These are phyloP conservation scores for Hypoxylon rubiginosum DNA, from an alignment of 2,329 filamentous ascomycete species.

Conservation along the genomic window DNA sequence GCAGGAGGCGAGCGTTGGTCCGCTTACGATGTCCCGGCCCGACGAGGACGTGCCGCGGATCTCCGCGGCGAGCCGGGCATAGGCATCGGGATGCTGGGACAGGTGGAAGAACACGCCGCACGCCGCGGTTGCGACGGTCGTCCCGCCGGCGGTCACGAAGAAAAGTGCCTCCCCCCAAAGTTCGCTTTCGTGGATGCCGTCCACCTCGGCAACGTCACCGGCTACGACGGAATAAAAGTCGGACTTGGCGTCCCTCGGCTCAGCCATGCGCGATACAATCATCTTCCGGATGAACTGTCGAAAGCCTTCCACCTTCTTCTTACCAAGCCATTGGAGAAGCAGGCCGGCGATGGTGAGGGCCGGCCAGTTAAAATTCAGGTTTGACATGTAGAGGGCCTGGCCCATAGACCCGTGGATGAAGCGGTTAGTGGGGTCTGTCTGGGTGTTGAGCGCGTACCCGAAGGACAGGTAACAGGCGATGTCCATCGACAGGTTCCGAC, in stretches of 20 bases:
- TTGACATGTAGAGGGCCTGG: slow-evolving; percentile 7
- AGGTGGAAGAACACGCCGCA: too few species aligned
- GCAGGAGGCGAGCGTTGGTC: slow-evolving; percentile 17
- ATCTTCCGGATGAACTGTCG: slow-evolving; percentile 9
- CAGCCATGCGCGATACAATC: slow-evolving; percentile 14
- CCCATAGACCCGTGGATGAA: slow-evolving; percentile 18
- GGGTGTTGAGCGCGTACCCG: slow-evolving; percentile 20
- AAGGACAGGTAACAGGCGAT: slow-evolving; percentile 21
- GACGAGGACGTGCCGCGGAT: slow-evolving; percentile 7
- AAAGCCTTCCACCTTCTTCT: slow-evolving; percentile 10
- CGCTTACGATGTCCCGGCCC: slow-evolving; percentile 9
- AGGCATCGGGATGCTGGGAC: too few species aligned
- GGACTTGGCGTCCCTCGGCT: slow-evolving; percentile 6
- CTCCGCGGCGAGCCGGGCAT: slow-evolving; percentile 10
- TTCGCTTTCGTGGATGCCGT: too few species aligned
- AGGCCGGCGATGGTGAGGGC: slow-evolving; percentile 9
- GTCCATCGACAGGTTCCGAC: slow-evolving; percentile 7
- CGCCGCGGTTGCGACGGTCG: background rate
- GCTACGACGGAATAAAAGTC: slow-evolving; percentile 21
- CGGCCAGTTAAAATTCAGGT: slow-evolving; percentile 17
- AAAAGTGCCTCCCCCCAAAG: too few species aligned
- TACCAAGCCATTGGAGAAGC: slow-evolving; percentile 8
- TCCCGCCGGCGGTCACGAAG: too few species aligned
- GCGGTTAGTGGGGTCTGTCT: slow-evolving; percentile 15
- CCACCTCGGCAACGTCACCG: background rate